A percentile compares a stretch with the other conserved stretches of the same genome.
These are phyloP conservation scores for Fusarium graminum DNA, from an alignment of 2,329 filamentous ascomycete species.

Conservation along the genomic window DNA sequence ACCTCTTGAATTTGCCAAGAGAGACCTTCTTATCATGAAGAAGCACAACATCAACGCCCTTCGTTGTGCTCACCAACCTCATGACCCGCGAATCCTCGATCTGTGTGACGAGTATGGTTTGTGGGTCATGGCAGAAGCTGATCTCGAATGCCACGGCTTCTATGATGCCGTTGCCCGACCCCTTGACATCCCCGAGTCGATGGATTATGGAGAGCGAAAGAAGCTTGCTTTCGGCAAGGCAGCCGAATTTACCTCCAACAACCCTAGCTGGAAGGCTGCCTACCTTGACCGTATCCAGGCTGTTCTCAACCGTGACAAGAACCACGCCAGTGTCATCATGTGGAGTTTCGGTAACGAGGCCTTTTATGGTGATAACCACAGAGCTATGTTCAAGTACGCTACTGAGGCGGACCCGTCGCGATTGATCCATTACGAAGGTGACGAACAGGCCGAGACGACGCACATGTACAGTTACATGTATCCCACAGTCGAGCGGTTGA, in stretches of 20 bases:
- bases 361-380: conserved; percentile 77
- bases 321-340: conserved; percentile 77
- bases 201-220: conserved; percentile 72
- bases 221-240: conserved; percentile 66
- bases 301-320: conserved; percentile 76
- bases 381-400: conserved; percentile 74
- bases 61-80: conserved; percentile 76
- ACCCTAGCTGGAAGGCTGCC: conserved; percentile 70
- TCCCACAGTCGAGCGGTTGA: conserved; percentile 64
- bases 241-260: conserved; percentile 71
- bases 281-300: conserved; percentile 77
- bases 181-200: conserved; percentile 65
- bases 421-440: conserved; percentile 76
- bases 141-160: conserved; percentile 68
- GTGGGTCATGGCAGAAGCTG: conserved; percentile 68
- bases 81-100: conserved; percentile 70
- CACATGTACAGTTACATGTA: conserved; percentile 80
- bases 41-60: conserved; percentile 78
- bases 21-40: conserved; percentile 77
- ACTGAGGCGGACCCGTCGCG: conserved; percentile 69
- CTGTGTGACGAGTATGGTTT: conserved; percentile 75
- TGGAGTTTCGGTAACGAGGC: conserved; percentile 82
- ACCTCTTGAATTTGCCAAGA: conserved; percentile 70
- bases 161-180: conserved; percentile 64
- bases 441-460: conserved; percentile 68